Base-by-base conservation (phyloP, 164 flowering plant species). In the Tetrastigma voinierianum region DNA sequence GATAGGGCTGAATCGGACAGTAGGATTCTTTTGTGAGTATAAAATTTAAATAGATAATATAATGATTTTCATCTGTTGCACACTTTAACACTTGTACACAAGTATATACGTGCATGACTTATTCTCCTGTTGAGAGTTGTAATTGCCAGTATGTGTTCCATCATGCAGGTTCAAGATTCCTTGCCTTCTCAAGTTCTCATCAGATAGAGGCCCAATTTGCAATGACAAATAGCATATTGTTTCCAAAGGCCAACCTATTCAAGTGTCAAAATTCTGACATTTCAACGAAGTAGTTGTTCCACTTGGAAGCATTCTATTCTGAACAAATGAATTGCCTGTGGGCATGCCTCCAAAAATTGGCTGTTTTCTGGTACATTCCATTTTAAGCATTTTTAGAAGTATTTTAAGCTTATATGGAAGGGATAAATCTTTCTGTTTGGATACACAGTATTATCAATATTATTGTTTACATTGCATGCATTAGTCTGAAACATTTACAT, bases 81-180 rank as follows among this genome's bases (percentile, higher is more conserved):
- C n/a, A 13, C 40, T 32, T 32, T 32, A 9, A 7, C 55, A n/a
- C 55, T 4, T 52, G 55, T 24, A 18, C 21, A 24, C 24, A 21
- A 5, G n/a, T 19, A 19, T 45, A 17, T 45, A 44, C 49, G 12
- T 46, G 15, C 54, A 47, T 9, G 19, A 43, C n/a, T 14, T 46
- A 11, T 55, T 55, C 0, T 52, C 10, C 44, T 51, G 11, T n/a
- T 51, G 24, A 19, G 10, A 7, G 6, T 32, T 47, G 43, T 48
- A 43, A 46, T 23, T 57, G 49, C 47, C 44, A 48, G 4, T 12
- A 51, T 57, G n/a, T 18, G 45, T 53, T 73, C 54, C n/a, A n/a
- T 49, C 74, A 64, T 81, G 75, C 92, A 93, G 96, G 92, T 93
- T 67, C 92, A 90, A 76, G 98, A 93, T 81, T 80, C 87, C 55